Percentiles rank a stretch among this genome's conserved stretches.
Evolutionary conservation across 257 asterid species (phyloP).

Genomic region (Linaria vulgaris): DNA sequence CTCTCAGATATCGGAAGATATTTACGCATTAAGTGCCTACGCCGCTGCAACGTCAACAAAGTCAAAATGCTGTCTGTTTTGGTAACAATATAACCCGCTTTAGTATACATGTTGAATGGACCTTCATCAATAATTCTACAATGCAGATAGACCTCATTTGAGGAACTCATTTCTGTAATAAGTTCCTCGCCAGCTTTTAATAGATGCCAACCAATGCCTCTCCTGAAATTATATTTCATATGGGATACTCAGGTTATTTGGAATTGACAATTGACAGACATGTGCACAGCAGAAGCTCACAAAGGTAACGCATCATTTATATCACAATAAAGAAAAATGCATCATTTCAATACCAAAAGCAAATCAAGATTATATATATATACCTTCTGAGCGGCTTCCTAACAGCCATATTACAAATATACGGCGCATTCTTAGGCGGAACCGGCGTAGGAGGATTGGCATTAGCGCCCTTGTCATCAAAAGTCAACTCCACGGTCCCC

Average conservation of each 20-base stretch:
- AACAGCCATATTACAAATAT: constrained; percentile 93
- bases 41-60: constrained; percentile 76
- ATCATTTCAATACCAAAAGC: not conserved
- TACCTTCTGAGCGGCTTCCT: constrained; percentile 77
- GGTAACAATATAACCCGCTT: constrained; percentile 70
- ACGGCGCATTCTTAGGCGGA: constrained; percentile 79
- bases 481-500: constrained; percentile 88
- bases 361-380: not conserved
- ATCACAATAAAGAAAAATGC: constrained; percentile 20
- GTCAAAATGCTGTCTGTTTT: constrained; percentile 81
- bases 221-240: constrained; percentile 43
- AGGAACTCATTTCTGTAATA: constrained; percentile 65
- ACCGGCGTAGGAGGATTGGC: constrained; percentile 77
- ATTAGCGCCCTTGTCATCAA: constrained; percentile 69
- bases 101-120: constrained; percentile 78
- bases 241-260: not conserved
- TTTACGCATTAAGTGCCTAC: constrained; percentile 89
- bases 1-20: constrained; percentile 49
- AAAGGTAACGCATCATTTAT: too few relatives aligned
- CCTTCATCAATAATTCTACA: constrained; percentile 86
- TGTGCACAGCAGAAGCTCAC: not conserved
- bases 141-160: constrained; percentile 77
- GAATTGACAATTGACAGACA: constrained; percentile 4
- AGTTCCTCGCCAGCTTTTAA: constrained; percentile 87
- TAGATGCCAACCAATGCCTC: constrained; percentile 94